Conservation (phyloP, 2,329 filamentous ascomycete species). For the Paracamarosporium sp. region DNA sequence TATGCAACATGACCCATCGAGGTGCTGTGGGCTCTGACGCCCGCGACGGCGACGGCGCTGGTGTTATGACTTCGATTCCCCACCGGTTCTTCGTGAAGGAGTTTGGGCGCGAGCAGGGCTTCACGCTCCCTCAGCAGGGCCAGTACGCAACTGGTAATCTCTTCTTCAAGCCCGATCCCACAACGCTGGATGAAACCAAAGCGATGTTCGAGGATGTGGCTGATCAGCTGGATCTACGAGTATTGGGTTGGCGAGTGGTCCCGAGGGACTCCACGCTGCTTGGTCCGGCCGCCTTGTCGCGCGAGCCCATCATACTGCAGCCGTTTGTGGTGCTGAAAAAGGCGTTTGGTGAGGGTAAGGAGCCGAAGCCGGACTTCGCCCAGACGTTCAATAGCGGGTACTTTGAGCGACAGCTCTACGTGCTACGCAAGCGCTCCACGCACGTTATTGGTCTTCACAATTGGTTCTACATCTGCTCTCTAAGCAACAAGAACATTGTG, state of each 20-base stretch:
- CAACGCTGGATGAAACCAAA: slow-evolving; percentile 88
- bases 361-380: slow-evolving; percentile 78
- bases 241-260: slow-evolving; percentile 95
- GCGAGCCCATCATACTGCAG: slow-evolving; percentile 94
- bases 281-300: slow-evolving; percentile 88
- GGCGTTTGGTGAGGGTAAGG: slow-evolving; percentile 81
- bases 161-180: slow-evolving; percentile 97
- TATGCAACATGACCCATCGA: slow-evolving; percentile 99
- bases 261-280: slow-evolving; percentile 92
- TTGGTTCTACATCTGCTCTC: slow-evolving; percentile 97
- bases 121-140: slow-evolving; percentile 84
- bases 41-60: slow-evolving; percentile 95
- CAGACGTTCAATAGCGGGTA: slow-evolving; percentile 81
- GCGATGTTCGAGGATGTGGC: slow-evolving; percentile 93
- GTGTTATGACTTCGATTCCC: slow-evolving; percentile 99
- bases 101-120: slow-evolving; percentile 88
- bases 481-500: slow-evolving; percentile 98
- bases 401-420: slow-evolving; percentile 93
- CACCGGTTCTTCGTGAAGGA: slow-evolving; percentile 99
- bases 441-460: slow-evolving; percentile 95
- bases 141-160: slow-evolving; percentile 98
- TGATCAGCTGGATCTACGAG: slow-evolving; percentile 83
- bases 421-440: slow-evolving; percentile 92
- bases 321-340: slow-evolving; percentile 90
- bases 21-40: slow-evolving; percentile 98